phyloP scores from a whole-genome alignment of 2,329 filamentous ascomycete species.

The Fusarium sp. region DNA sequence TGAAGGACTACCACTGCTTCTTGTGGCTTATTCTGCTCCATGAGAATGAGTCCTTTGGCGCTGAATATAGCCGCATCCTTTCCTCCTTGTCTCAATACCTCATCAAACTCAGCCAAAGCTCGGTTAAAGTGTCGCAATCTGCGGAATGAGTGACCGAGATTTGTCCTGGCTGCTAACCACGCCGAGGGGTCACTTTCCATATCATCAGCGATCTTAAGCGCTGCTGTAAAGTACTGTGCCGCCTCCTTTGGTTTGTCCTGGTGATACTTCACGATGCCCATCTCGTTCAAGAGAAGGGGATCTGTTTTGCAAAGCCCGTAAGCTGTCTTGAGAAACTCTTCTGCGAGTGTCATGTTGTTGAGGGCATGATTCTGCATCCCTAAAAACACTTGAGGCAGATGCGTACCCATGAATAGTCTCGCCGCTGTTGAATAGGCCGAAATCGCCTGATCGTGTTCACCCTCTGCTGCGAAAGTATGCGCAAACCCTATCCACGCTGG shows the following conservation, averaged over 20 bases:
- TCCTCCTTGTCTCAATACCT: constrained; percentile 84
- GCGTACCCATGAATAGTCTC: constrained; percentile 94
- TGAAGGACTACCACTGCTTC: constrained; percentile 87
- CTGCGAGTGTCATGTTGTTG: constrained; percentile 92
- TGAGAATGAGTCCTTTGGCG: constrained; percentile 84
- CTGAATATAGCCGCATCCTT: constrained; percentile 84
- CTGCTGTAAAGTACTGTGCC: constrained; percentile 80
- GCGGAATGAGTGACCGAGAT: constrained; percentile 89
- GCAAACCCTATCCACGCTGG: constrained; percentile 99
- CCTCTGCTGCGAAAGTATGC: constrained; percentile 96
- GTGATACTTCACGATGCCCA: constrained; percentile 96
- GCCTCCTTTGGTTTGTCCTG: constrained; percentile 83
- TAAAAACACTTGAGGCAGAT: constrained; percentile 93
- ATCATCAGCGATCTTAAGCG: constrained; percentile 81
- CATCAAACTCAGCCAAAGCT: constrained; percentile 85
- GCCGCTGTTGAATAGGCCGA: constrained; percentile 97
- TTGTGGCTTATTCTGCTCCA: constrained; percentile 80
- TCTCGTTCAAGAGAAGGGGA: constrained; percentile 91
- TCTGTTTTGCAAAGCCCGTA: constrained; percentile 87
- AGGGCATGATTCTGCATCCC: constrained; percentile 98
- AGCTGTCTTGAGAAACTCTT: constrained; percentile 93
- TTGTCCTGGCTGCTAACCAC: constrained; percentile 86
- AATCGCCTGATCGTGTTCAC: constrained; percentile 97
- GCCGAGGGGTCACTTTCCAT: constrained; percentile 86
- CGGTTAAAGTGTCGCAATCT: constrained; percentile 76